Evolutionary conservation across 768 basidiomycete genomes (phyloP).

Genomic region (Suillus americanus): DNA sequence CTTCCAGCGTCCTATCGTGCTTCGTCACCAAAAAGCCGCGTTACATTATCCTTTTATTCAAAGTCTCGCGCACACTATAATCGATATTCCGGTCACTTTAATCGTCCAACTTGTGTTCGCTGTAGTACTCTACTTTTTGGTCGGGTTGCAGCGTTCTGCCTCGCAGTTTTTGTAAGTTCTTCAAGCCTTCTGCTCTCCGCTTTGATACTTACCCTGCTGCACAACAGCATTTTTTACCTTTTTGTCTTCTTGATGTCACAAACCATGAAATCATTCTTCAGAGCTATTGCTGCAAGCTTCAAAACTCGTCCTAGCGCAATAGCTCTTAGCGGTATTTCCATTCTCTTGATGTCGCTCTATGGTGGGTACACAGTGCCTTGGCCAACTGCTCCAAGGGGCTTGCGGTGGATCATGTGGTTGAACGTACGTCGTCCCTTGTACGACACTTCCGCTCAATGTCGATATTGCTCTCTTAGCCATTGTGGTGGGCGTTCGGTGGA

Average conservation of each 20-base stretch:
- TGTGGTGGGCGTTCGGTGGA: conserved; percentile 50
- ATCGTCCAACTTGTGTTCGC: conserved; percentile 32
- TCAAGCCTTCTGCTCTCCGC: neutral
- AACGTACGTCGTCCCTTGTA: conserved; percentile 39
- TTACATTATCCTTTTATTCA: conserved; percentile 53
- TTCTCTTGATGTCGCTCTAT: conserved; percentile 57
- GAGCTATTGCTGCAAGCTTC: conserved; percentile 60
- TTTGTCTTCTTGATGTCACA: conserved; percentile 56
- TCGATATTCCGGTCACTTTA: conserved; percentile 45
- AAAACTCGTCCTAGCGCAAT: conserved; percentile 60
- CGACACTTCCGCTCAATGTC: neutral
- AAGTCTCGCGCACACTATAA: conserved; percentile 44
- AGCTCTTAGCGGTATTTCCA: conserved; percentile 50
- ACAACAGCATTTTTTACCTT: conserved; percentile 56
- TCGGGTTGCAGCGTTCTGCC: conserved; percentile 52
- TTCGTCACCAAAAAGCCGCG: conserved; percentile 43
- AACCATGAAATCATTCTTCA: conserved; percentile 76
- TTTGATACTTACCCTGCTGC: neutral
- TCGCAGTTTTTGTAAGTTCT: conserved; percentile 64
- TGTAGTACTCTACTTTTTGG: conserved; percentile 58
- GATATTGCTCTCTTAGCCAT: neutral
- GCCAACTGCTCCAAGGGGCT: conserved; percentile 63
- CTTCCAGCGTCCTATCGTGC: conserved; percentile 43
- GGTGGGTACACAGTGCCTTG: conserved; percentile 34
- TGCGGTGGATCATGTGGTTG: conserved; percentile 66